Percentiles rank a stretch among this genome's conserved stretches.
These are phyloP conservation scores for Didymella keratinophila DNA, from an alignment of 2,329 filamentous ascomycete species.

Conservation along the genomic window DNA sequence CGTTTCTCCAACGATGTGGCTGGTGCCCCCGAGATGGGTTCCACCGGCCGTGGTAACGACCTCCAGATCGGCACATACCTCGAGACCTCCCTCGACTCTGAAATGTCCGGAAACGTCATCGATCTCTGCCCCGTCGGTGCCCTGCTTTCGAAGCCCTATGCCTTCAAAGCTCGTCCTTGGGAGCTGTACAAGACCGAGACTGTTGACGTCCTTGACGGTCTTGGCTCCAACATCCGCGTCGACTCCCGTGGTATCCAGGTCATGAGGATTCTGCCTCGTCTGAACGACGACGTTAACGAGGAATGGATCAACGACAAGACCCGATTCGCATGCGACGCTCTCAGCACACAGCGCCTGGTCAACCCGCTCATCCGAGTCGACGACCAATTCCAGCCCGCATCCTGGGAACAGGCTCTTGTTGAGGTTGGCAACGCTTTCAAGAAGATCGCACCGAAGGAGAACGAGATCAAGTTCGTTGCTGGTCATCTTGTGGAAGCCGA, in stretches of 20 bases:
- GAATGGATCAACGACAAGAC: conserved; percentile 99
- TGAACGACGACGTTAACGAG: conserved; percentile 98
- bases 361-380: conserved; percentile 88
- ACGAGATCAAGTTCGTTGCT: conserved; percentile 95
- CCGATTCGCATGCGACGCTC: conserved; percentile 92
- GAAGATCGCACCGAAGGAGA: conserved; percentile 79
- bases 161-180: conserved; percentile 96
- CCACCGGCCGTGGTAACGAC: conserved; percentile 93
- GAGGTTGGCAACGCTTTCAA: conserved; percentile 85
- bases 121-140: conserved; percentile 98
- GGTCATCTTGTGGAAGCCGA: conserved; percentile 92
- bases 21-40: conserved; percentile 93
- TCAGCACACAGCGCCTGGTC: conserved; percentile 95
- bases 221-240: conserved; percentile 94
- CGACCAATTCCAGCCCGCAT: conserved; percentile 88
- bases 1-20: conserved; percentile 98
- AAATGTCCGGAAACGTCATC: conserved; percentile 96
- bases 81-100: conserved; percentile 90
- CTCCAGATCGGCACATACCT: conserved; percentile 98
- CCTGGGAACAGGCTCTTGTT: conserved; percentile 93
- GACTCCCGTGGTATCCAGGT: conserved; percentile 94
- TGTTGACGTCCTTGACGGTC: conserved; percentile 89
- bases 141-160: conserved; percentile 95
- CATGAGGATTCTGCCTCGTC: conserved; percentile 88
- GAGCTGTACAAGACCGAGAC: conserved; percentile 96